Evolutionary conservation across 495 filamentous ascomycete genomes (phyloP).

Genomic region (Poronia punctata): DNA sequence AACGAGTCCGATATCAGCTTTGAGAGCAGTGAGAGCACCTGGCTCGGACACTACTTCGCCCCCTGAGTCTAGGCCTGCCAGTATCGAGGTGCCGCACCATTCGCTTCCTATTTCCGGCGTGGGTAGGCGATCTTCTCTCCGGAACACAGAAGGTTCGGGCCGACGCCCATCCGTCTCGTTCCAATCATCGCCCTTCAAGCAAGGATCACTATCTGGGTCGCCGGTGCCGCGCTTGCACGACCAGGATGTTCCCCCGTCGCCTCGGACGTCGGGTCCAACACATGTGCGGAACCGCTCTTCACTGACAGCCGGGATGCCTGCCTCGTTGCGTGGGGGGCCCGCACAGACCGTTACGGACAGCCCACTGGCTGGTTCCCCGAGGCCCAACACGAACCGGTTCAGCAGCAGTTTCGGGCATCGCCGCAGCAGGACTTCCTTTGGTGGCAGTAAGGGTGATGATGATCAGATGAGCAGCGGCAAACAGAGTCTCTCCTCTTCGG

Average conservation of each 20-base stretch:
- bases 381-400: conserved; percentile 77
- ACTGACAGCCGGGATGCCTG: conserved; percentile 57
- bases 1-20: conserved; percentile 80
- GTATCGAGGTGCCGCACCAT: conserved; percentile 34
- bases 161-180: conserved; percentile 83
- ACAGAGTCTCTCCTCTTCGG: conserved; percentile 74
- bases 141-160: conserved; percentile 31
- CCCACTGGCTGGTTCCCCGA: conserved; percentile 60
- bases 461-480: conserved; percentile 82
- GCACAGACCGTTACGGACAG: conserved; percentile 50
- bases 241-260: conserved; percentile 46
- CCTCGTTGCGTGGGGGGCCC: conserved; percentile 50
- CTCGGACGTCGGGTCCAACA: conserved; percentile 47
- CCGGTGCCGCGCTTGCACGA: conserved; percentile 45
- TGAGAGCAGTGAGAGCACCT: conserved; percentile 57
- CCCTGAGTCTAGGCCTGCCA: conserved; percentile 53
- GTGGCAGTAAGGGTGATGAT: conserved; percentile 70
- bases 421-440: conserved; percentile 65
- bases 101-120: conserved; percentile 36
- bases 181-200: conserved; percentile 76
- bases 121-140: conserved; percentile 33
- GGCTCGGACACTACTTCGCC: conserved; percentile 57
- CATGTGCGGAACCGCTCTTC: conserved; percentile 64
- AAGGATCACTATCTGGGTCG: conserved; percentile 86
- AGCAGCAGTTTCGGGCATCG: conserved; percentile 61